phyloP scores from a whole-genome alignment of 371 early-diverging fungal species.

The Entomophthora muscae region DNA sequence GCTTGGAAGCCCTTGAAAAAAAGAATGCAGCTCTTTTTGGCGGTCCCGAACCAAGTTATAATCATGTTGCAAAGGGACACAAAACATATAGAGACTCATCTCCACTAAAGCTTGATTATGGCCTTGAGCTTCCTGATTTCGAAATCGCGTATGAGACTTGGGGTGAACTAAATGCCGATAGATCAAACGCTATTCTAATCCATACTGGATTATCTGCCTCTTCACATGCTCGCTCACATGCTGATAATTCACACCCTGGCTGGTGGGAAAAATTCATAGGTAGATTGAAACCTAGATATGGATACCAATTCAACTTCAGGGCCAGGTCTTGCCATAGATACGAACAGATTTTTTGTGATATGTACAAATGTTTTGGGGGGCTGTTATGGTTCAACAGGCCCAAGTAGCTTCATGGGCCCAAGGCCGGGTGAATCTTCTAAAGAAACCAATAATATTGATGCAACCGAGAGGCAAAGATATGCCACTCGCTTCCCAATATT shows the following conservation, averaged over 20 bases:
- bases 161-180: constrained; percentile 50
- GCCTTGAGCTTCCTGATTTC: constrained; percentile 58
- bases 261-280: constrained; percentile 98
- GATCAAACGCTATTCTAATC: constrained; percentile 56
- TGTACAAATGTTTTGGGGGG: constrained; percentile 80
- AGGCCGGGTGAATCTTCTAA: too few species aligned
- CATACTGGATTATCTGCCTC: constrained; percentile 76
- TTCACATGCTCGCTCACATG: constrained; percentile 66
- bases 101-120: constrained; percentile 64
- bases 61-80: constrained; percentile 69
- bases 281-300: constrained; percentile 4
- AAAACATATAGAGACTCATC: constrained; percentile 34
- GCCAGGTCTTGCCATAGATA: constrained; percentile 61
- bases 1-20: constrained; percentile 46
- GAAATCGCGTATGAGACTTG: constrained; percentile 75
- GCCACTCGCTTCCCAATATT: constrained; percentile 82
- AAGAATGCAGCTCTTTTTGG: constrained; percentile 47
- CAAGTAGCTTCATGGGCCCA: constrained; percentile 11
- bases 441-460: constrained; percentile 36
- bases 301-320: constrained; percentile 15
- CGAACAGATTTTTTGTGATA: constrained; percentile 68
- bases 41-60: constrained; percentile 77
- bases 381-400: constrained; percentile 80
- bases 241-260: constrained; percentile 55
- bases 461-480: constrained; percentile 50